These are phyloP conservation scores for Hericium coralloides DNA, from an alignment of 768 basidiomycete genomes.

Conservation along the genomic window DNA sequence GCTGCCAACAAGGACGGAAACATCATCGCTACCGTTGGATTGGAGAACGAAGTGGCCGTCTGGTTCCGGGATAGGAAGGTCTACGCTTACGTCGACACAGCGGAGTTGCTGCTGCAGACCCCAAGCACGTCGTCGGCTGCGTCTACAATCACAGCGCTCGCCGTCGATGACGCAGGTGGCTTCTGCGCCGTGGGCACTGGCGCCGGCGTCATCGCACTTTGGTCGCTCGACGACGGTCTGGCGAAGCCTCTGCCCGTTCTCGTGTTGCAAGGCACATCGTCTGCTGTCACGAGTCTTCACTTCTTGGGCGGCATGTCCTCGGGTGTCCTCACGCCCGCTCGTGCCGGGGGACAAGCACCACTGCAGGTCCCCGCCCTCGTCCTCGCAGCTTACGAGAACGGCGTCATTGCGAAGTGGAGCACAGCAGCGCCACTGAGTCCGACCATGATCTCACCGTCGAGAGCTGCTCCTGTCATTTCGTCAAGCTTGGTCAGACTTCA, in stretches of 20 bases:
- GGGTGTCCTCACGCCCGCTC: slow-evolving; percentile 11
- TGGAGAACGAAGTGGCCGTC: slow-evolving; percentile 69
- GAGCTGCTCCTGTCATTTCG: slow-evolving; percentile 34
- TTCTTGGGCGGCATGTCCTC: slow-evolving; percentile 26
- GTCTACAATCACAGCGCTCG: slow-evolving; percentile 49
- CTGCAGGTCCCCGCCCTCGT: slow-evolving; percentile 15
- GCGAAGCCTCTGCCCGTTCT: slow-evolving; percentile 33
- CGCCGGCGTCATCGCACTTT: slow-evolving; percentile 55
- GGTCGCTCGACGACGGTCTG: slow-evolving; percentile 38
- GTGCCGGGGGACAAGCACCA: slow-evolving; percentile 12
- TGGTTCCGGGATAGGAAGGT: slow-evolving; percentile 45
- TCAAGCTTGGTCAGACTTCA: slow-evolving; percentile 40
- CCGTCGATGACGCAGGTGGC: slow-evolving; percentile 50
- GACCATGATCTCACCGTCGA: slow-evolving; percentile 35
- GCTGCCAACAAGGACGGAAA: slow-evolving; percentile 62
- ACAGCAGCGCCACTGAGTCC: slow-evolving; percentile 21
- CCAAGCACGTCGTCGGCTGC: slow-evolving; percentile 38
- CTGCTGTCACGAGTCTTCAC: slow-evolving; percentile 41
- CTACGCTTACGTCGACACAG: slow-evolving; percentile 40
- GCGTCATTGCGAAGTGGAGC: slow-evolving; percentile 47
- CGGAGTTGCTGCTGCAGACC: slow-evolving; percentile 39
- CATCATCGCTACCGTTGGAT: slow-evolving; percentile 58
- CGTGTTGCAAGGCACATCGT: slow-evolving; percentile 30
- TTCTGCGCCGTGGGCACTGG: slow-evolving; percentile 68
- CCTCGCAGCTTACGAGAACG: slow-evolving; percentile 42